These are phyloP conservation scores for Lipomyces lipofer DNA, from an alignment of 805 yeast species.

Conservation along the genomic window DNA sequence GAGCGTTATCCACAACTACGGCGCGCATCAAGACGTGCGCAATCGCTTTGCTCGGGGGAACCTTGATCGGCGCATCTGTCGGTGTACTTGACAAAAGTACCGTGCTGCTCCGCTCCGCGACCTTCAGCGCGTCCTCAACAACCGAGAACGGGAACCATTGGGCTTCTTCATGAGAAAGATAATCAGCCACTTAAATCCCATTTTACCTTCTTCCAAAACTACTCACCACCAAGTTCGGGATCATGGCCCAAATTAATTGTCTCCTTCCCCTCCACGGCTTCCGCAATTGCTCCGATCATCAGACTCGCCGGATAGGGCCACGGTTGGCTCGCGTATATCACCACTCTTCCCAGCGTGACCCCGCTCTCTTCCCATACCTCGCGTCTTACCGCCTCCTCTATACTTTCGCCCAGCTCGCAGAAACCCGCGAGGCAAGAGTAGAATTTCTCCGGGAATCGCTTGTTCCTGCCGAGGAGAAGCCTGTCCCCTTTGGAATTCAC, in stretches of 20 bases:
- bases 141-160: slow-evolving; percentile 71
- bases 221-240: slow-evolving; percentile 59
- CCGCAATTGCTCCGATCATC: slow-evolving; percentile 91
- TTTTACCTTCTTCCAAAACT: too few species aligned
- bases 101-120: slow-evolving; percentile 22
- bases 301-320: slow-evolving; percentile 97
- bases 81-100: slow-evolving; percentile 12
- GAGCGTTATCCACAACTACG: slow-evolving; percentile 29
- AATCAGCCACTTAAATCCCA: neutral
- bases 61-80: slow-evolving; percentile 25
- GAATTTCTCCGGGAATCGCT: slow-evolving; percentile 51
- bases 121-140: slow-evolving; percentile 45
- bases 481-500: slow-evolving; percentile 60
- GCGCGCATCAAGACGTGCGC: slow-evolving; percentile 31
- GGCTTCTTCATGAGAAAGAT: too few species aligned
- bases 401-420: slow-evolving; percentile 91
- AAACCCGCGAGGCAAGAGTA: slow-evolving; percentile 92
- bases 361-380: slow-evolving; percentile 98
- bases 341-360: slow-evolving; percentile 57
- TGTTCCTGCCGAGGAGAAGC: slow-evolving; percentile 69
- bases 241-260: slow-evolving; percentile 73
- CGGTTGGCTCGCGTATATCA: slow-evolving; percentile 77
- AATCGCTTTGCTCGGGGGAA: slow-evolving; percentile 32
- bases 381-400: slow-evolving; percentile 82
- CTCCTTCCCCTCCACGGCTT: slow-evolving; percentile 67